Evolutionary conservation across 1,139 yeast species (phyloP).

Genomic region (Candida dubliniensis): DNA sequence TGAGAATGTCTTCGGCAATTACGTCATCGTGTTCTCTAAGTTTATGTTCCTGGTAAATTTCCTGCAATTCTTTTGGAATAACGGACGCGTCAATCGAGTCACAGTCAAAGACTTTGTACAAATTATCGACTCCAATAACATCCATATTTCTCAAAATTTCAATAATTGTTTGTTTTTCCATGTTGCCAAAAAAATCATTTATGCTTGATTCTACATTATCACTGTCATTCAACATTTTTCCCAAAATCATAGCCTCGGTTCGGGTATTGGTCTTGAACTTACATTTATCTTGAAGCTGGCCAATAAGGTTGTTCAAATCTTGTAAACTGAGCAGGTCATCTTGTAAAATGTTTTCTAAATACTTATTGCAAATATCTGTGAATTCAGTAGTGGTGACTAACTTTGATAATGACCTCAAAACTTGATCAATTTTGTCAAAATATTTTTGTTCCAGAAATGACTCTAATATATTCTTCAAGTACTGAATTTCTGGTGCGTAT

Average conservation of each 20-base stretch:
- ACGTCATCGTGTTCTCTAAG: conserved; percentile 14
- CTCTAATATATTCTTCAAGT: conserved; percentile 13
- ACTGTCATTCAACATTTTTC: conserved; percentile 16
- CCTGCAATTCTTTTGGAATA: conserved; percentile 37
- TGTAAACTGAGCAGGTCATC: conserved; percentile 27
- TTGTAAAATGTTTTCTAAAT: conserved; percentile 35
- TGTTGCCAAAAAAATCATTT: conserved; percentile 3
- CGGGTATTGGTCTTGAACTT: conserved; percentile 41
- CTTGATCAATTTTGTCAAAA: conserved; percentile 68
- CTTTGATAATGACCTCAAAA: conserved; percentile 56
- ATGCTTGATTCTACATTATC: conserved; percentile 1
- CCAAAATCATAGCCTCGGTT: conserved; percentile 45
- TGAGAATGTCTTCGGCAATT: conserved; percentile 22
- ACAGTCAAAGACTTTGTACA: conserved; percentile 39
- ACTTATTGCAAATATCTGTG: conserved; percentile 37
- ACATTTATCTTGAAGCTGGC: conserved; percentile 27
- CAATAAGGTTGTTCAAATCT: conserved; percentile 30
- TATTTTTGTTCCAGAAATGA: conserved; percentile 55
- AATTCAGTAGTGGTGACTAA: conserved; percentile 29
- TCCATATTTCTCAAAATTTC: conserved; percentile 66
- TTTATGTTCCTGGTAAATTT: conserved; percentile 25
- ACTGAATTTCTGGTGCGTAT: conserved; percentile 11
- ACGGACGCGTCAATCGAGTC: conserved; percentile 25
- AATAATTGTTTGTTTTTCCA: conserved; percentile 13
- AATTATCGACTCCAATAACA: conserved; percentile 64